Base-by-base conservation (phyloP, 306 rosid genomes). In the Crotalaria pallida region DNA sequence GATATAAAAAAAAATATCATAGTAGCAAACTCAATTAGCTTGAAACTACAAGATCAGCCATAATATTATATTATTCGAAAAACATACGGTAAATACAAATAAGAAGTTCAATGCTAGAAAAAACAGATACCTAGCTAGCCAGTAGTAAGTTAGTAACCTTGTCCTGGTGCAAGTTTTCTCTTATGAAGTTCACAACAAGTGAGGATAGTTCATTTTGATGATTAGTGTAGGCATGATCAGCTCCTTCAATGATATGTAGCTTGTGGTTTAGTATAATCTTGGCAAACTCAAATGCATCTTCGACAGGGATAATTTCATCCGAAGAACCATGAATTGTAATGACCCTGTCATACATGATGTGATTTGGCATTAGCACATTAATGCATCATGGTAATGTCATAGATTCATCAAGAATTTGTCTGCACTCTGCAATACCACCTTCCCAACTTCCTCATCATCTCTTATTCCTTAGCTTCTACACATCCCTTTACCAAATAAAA, bases 261-360 rank as follows among this genome's bases (percentile, higher is more conserved):
- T 84, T 73, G 85, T 87, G 96, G 74, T 89, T 84, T 3, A 88
- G 88, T 81, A 89, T 80, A 67, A 84, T 83, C 84, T 87, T 87
- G 48, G 76, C 75, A 73, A 92, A 85, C 78, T 82, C 90, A 0
- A 27, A 59, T 17, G 96, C 92, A 65, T 88, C 90, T 65, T 83
- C 79, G 43, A 87, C 83, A 0, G 79, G 83, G 48, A 82, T 72
- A 67, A 71, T 36, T 62, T 74, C 74, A 31, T 87, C 96, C 1
- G 75, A 86, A 55, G 88, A 64, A 75, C 98, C 98, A 76, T 92
- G 96, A 61, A 87, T 59, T 18, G 92, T 87, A 7, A 84, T 33
- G 45, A 92, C 89, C 88, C 96, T 92, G 83, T 51, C 26, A 68
- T 31, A 44, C 31, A 59, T 29, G 24, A 72, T 22, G 58, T 22